Percentiles rank a stretch among this genome's conserved stretches.
These are phyloP conservation scores for Pistacia integerrima DNA, from an alignment of 345 rosid species.

Conservation along the genomic window DNA sequence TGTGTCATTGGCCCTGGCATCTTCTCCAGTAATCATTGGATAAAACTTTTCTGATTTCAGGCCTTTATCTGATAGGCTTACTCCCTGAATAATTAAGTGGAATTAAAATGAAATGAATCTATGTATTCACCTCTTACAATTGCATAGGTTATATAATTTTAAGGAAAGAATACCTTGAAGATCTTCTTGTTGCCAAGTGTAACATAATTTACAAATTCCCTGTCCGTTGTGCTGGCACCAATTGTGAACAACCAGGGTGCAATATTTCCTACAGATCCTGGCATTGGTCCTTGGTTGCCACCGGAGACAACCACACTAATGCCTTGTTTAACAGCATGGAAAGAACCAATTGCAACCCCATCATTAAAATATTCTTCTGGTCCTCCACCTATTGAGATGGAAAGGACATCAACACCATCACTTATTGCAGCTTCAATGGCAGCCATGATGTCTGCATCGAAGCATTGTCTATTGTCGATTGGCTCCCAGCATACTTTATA, in stretches of 20 bases:
- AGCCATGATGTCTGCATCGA: slow-evolving; percentile 36
- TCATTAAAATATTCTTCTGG: slow-evolving; percentile 26
- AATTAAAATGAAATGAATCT: too few species aligned
- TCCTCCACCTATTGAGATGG: slow-evolving; percentile 36
- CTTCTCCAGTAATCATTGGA: slow-evolving; percentile 51
- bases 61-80: slow-evolving; percentile 49
- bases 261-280: slow-evolving; percentile 28
- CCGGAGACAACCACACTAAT: slow-evolving; percentile 38
- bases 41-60: slow-evolving; percentile 42
- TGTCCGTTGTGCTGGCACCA: slow-evolving; percentile 47
- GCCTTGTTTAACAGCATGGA: slow-evolving; percentile 42
- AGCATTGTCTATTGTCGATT: slow-evolving; percentile 13
- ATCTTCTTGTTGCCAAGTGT: slow-evolving; percentile 17
- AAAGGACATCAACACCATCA: slow-evolving; percentile 52
- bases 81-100: slow-evolving; percentile 44
- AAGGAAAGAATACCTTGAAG: slow-evolving; percentile 22
- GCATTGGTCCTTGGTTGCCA: slow-evolving; percentile 39
- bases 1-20: slow-evolving; percentile 39
- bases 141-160: too few species aligned
- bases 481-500: slow-evolving; percentile 46
- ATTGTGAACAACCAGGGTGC: slow-evolving; percentile 51
- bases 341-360: slow-evolving; percentile 41
- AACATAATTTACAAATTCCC: slow-evolving; percentile 24
- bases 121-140: too few species aligned
- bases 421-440: slow-evolving; percentile 44